phyloP scores from a whole-genome alignment of 2,329 filamentous ascomycete genomes.

The Bipolaris victoriae region DNA sequence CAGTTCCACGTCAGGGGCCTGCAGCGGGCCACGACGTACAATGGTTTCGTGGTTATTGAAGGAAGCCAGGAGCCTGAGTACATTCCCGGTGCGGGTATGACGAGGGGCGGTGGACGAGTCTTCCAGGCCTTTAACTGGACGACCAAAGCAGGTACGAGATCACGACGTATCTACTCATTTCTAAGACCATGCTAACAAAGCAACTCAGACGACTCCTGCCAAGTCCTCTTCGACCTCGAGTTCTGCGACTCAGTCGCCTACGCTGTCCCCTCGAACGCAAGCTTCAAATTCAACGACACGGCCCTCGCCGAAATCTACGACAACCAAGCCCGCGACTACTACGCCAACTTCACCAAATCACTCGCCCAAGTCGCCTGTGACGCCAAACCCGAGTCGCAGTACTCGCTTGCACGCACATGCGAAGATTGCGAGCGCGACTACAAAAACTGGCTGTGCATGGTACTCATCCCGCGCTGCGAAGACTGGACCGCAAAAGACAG shows the following conservation, averaged over 20 bases:
- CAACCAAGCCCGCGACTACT: conserved; percentile 70
- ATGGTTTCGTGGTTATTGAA: conserved; percentile 72
- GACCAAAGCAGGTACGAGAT: conserved; percentile 73
- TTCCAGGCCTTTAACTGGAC: conserved; percentile 74
- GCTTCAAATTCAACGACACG: conserved; percentile 64
- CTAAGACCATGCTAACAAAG: conserved; percentile 15
- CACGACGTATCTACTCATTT: not conserved
- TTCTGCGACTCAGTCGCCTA: conserved; percentile 92
- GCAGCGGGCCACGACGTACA: conserved; percentile 73
- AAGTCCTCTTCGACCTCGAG: conserved; percentile 81
- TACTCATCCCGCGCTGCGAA: conserved; percentile 89
- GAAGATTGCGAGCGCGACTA: conserved; percentile 78
- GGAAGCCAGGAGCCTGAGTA: conserved; percentile 61
- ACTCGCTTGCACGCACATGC: conserved; percentile 81
- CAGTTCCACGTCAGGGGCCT: conserved; percentile 85
- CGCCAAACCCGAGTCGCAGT: conserved; percentile 72
- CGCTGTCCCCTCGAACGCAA: conserved; percentile 81
- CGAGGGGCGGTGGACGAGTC: conserved; percentile 77
- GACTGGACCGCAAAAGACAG: conserved; percentile 69
- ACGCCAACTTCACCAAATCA: conserved; percentile 78
- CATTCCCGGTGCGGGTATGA: conserved; percentile 44
- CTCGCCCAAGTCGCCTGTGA: conserved; percentile 87
- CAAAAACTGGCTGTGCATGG: conserved; percentile 93
- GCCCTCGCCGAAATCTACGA: conserved; percentile 78
- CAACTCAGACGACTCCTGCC: conserved; percentile 74